Evolutionary conservation across 1,284 basidiomycete species (phyloP), one percentile per base, ranked within the genome.

Genomic region (Coriolopsis trogii): DNA sequence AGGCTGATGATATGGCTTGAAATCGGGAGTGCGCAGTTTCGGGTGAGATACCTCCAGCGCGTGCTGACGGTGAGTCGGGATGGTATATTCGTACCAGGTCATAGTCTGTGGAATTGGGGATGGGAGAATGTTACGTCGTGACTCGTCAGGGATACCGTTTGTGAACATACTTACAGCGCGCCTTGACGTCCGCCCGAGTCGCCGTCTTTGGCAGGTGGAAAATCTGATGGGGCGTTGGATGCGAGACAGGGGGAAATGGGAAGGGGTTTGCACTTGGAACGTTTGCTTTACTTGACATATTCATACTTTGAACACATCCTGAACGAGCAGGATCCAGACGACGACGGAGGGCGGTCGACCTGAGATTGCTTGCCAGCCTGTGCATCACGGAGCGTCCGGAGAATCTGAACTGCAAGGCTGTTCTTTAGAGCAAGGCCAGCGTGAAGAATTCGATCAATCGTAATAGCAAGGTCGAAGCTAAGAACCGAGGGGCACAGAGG

Each of bases 71-170:
- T 0, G 86, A 85, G 63, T 89, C 86, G 2, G 87, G 87, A 62
- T 89, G 87, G 65, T 89, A 85, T 24, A 79, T 71, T 29, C 82
- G 77, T 31, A 89, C 86, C 30, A 89, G 78, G 48, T 89, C 86
- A 61, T 84, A 88, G 67, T 89, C 86, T 89, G 56, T 33, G 31
- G 5, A 13, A n/a, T 33, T 25, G 16, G 15, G 31, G 45, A 41
- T 10, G 21, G 15, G n/a, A 12, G 21, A 37, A 15, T 21, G 30
- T 31, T 6, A 31, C 15, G 16, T 12, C 21, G 15, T 9, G 23
- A 16, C 8, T 31, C 7, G 36, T 13, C 21, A 20, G 26, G 1
- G 13, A 24, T 3, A 16, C 4, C n/a, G 13, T 15, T 1, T 10
- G 20, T 3, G 29, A 24, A 45, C 8, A 43, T 15, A 75, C 82